Base-by-base conservation (phyloP, 2,329 filamentous ascomycete genomes). In the Zasmidium angulare region DNA sequence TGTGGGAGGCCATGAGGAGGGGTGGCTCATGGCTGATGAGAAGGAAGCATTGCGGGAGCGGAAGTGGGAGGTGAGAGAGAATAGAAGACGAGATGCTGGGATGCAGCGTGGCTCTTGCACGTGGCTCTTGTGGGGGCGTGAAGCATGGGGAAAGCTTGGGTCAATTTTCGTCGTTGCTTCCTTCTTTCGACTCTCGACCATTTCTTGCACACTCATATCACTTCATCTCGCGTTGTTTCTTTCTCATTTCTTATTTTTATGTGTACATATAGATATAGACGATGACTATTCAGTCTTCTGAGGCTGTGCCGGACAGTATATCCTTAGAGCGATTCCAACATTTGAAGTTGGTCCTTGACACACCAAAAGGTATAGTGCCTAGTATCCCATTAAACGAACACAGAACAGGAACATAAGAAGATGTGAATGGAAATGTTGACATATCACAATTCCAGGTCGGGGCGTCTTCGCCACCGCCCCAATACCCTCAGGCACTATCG, bases 391-490 rank as follows among this genome's bases (percentile, higher is more conserved):
- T n/a, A n/a, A n/a, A n/a, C n/a, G n/a, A n/a, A n/a, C n/a, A n/a
- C n/a, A n/a, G n/a, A n/a, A n/a, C n/a, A n/a, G n/a, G n/a, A n/a
- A n/a, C n/a, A n/a, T n/a, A n/a, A n/a, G n/a, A n/a, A n/a, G n/a
- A n/a, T n/a, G n/a, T n/a, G n/a, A n/a, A n/a, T n/a, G n/a, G n/a
- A n/a, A n/a, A n/a, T n/a, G n/a, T n/a, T n/a, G n/a, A n/a, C n/a
- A n/a, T n/a, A n/a, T n/a, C 46, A 23, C n/a, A 3, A 19, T 26
- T 22, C n/a, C 62, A 84, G 82, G 83, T 54, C 75, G 83, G 59
- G 83, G 82, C 26, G 76, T 85, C 43, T 83, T 84, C 69, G 79
- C 82, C 9, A 72, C 74, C 22, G 66, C 65, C 56, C 66, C 71
- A 36, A 83, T 85, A 53, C 74, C 79, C 17, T 75, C 77, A 1